These are phyloP conservation scores for Tripidium arundinaceum DNA, from an alignment of 202 grass and related monocot species.

Conservation along the genomic window DNA sequence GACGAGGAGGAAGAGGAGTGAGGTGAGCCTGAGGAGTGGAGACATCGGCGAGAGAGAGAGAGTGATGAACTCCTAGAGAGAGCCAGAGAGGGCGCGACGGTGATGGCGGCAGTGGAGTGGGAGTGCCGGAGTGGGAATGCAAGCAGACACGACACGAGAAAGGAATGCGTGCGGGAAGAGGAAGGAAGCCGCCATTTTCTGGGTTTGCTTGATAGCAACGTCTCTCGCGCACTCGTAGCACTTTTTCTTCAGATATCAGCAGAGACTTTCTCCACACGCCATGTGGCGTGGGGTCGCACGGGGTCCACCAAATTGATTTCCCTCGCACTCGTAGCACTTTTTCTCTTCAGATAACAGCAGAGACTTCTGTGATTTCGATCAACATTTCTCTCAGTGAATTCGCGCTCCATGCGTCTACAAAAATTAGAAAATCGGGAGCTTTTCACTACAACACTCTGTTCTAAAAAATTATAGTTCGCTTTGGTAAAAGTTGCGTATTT, in stretches of 20 bases:
- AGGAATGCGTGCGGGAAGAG: constrained; percentile 14
- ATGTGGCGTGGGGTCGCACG: not conserved
- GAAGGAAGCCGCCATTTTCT: constrained; percentile 36
- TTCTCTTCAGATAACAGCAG: too few species aligned
- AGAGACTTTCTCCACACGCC: not conserved
- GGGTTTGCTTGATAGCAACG: not conserved
- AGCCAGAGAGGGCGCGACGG: not conserved
- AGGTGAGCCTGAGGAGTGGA: not conserved
- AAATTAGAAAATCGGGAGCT: too few species aligned
- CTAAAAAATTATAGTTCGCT: too few species aligned
- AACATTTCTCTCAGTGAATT: not conserved
- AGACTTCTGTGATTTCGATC: not conserved
- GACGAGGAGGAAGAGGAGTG: constrained; percentile 14
- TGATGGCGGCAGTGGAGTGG: not conserved
- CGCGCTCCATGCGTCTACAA: not conserved
- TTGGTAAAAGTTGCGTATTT: too few species aligned
- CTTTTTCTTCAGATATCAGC: not conserved
- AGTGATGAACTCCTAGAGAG: not conserved
- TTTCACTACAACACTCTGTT: too few species aligned
- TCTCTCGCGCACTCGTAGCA: constrained; percentile 22
- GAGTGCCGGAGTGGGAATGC: too few species aligned
- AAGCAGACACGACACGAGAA: not conserved
- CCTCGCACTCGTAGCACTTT: not conserved
- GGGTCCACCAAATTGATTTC: not conserved
- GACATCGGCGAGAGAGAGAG: not conserved